A percentile compares a stretch with the other conserved stretches of the same genome.
phyloP scores from a whole-genome alignment of 306 rosid species.

The Hippophae rhamnoides region DNA sequence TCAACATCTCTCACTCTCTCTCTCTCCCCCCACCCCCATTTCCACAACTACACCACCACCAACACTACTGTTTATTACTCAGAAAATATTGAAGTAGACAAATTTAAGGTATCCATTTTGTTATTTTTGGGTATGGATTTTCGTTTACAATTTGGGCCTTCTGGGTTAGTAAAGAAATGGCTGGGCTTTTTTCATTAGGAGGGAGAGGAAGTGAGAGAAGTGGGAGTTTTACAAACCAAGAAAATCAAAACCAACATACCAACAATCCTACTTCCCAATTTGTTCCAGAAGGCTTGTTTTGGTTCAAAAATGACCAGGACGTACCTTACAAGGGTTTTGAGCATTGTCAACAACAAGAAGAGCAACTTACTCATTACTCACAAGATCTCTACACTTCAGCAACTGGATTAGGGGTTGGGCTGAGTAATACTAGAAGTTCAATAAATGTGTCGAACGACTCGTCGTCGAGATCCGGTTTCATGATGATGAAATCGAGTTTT shows the following conservation, averaged over 20 bases:
- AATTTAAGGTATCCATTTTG: conserved; percentile 1
- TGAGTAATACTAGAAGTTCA: conserved; percentile 39
- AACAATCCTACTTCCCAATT: conserved; percentile 25
- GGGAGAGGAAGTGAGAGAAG: conserved; percentile 23
- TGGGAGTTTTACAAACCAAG: not conserved
- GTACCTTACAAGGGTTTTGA: conserved; percentile 63
- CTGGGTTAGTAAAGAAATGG: conserved; percentile 49
- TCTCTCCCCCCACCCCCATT: too few relatives aligned
- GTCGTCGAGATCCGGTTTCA: conserved; percentile 49
- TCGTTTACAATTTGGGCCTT: conserved; percentile 29
- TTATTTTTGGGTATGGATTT: conserved; percentile 54
- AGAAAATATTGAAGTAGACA: too few relatives aligned
- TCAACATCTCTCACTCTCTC: conserved; percentile 7
- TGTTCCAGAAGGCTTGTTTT: conserved; percentile 38
- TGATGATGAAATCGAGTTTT: conserved; percentile 29
- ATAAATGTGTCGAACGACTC: conserved; percentile 47
- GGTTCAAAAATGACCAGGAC: conserved; percentile 43
- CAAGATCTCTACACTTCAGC: conserved; percentile 62
- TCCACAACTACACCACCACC: not conserved
- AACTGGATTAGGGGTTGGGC: conserved; percentile 54
- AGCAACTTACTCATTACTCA: conserved; percentile 23
- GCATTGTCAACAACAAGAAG: conserved; percentile 60
- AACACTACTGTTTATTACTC: conserved; percentile 11
- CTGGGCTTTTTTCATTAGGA: conserved; percentile 78
- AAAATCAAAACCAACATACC: conserved; percentile 2